phyloP scores from a whole-genome alignment of 345 rosid genomes.

The Citrus mangshanensis region DNA sequence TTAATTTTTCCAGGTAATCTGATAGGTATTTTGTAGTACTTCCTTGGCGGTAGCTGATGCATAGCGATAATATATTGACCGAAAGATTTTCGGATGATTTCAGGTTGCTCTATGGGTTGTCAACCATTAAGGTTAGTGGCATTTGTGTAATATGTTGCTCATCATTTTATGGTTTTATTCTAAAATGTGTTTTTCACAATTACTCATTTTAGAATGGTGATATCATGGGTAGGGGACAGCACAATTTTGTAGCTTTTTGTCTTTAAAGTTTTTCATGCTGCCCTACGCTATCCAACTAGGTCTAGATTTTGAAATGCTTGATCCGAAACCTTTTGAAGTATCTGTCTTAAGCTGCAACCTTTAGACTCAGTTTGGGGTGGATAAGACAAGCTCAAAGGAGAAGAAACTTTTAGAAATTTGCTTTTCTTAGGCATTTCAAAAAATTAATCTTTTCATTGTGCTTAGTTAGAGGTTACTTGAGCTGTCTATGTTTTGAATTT shows the following conservation, averaged over 20 bases:
- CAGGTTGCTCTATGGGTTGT: conserved; percentile 45
- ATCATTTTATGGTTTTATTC: neutral
- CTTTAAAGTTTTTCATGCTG: neutral
- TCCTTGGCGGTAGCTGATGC: neutral
- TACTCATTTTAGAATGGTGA: neutral
- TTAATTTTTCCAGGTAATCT: conserved; percentile 48
- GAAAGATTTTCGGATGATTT: conserved; percentile 2
- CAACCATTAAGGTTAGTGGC: conserved; percentile 38
- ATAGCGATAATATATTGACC: neutral
- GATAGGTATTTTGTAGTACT: neutral
- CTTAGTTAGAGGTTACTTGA: neutral
- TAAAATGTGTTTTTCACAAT: neutral
- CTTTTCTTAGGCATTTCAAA: neutral
- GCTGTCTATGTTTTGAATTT: neutral
- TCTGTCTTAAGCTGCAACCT: neutral
- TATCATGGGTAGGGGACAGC: neutral
- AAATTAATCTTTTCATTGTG: neutral
- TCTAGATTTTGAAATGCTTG: neutral
- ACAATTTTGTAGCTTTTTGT: neutral
- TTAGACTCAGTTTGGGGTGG: neutral
- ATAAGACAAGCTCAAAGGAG: neutral
- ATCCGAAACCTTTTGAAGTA: neutral
- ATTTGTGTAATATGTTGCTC: neutral
- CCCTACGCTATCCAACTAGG: neutral
- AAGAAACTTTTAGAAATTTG: neutral